Evolutionary conservation across 768 basidiomycete genomes (phyloP).

Genomic region (Trametes cinnabarina): DNA sequence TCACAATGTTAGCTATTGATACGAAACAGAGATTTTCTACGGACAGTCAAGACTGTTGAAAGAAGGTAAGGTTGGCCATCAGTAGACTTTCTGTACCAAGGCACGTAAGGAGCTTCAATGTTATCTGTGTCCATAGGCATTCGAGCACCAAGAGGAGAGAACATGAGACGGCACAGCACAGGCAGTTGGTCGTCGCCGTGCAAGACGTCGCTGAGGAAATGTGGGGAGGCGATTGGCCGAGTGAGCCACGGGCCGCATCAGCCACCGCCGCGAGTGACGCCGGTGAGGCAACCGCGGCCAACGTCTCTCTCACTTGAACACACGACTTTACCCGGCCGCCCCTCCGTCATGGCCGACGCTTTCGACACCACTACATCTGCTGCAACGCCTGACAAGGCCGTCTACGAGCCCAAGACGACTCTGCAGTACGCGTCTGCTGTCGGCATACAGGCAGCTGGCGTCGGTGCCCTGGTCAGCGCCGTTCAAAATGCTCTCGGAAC

Average conservation of each 20-base stretch:
- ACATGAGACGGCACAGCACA: not conserved
- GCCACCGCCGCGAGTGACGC: constrained; percentile 12
- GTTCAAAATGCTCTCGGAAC: constrained; percentile 78
- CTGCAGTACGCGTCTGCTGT: constrained; percentile 54
- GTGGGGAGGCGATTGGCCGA: constrained; percentile 12
- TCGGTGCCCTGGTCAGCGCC: constrained; percentile 68
- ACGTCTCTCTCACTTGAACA: constrained; percentile 12
- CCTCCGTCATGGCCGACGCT: constrained; percentile 24
- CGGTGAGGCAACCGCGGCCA: constrained; percentile 14
- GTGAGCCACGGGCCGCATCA: constrained; percentile 9
- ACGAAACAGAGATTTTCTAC: too few relatives aligned
- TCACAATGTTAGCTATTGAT: not conserved
- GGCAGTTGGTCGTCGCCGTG: not conserved
- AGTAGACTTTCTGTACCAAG: constrained; percentile 18
- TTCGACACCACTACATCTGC: constrained; percentile 16
- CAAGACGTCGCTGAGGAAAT: constrained; percentile 7
- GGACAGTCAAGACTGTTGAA: constrained; percentile 5
- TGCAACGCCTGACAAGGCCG: constrained; percentile 4
- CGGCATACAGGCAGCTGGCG: constrained; percentile 61
- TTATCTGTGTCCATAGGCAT: not conserved
- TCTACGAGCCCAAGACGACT: constrained; percentile 51
- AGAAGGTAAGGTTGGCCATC: constrained; percentile 13
- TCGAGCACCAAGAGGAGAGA: not conserved
- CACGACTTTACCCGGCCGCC: constrained; percentile 18
- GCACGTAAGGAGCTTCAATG: not conserved